These are phyloP conservation scores for Kalaharituber pfeilii DNA, from an alignment of 2,329 filamentous ascomycete genomes.

Conservation along the genomic window DNA sequence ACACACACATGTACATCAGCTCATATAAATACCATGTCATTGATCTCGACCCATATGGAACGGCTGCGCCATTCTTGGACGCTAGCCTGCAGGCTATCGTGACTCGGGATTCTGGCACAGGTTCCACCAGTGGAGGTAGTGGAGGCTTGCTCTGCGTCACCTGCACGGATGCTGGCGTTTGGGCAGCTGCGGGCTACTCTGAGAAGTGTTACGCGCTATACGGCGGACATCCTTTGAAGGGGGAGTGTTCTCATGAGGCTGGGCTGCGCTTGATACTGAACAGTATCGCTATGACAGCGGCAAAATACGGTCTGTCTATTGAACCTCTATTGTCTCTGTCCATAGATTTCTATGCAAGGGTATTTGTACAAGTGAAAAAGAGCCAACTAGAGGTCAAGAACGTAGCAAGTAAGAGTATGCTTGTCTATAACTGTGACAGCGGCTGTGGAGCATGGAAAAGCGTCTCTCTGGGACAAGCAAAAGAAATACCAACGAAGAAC, in stretches of 20 bases:
- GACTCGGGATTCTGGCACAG: constrained; percentile 37
- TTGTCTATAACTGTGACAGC: constrained; percentile 75
- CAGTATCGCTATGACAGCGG: constrained; percentile 60
- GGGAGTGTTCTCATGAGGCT: constrained; percentile 69
- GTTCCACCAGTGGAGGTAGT: constrained; percentile 31
- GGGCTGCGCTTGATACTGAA: constrained; percentile 76
- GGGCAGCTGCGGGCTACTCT: constrained; percentile 81
- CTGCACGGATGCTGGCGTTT: constrained; percentile 89
- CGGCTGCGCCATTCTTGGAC: constrained; percentile 81
- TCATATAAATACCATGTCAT: constrained; percentile 72
- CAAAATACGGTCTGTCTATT: constrained; percentile 69
- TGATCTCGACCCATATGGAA: constrained; percentile 90
- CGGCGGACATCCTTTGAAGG: constrained; percentile 74
- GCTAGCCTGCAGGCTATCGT: constrained; percentile 56
- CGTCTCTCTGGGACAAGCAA: constrained; percentile 58
- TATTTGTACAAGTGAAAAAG: constrained; percentile 68
- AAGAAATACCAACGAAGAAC: constrained; percentile 49
- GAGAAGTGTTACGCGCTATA: constrained; percentile 94
- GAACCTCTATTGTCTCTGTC: constrained; percentile 84
- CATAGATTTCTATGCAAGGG: constrained; percentile 84
- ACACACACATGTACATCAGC: constrained; percentile 68
- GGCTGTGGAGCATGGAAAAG: constrained; percentile 87
- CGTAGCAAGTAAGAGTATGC: constrained; percentile 75
- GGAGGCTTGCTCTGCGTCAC: constrained; percentile 87
- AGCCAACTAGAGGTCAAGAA: constrained; percentile 81